Conservation (phyloP, 805 yeast species). For the Metschnikowia continentalis region DNA sequence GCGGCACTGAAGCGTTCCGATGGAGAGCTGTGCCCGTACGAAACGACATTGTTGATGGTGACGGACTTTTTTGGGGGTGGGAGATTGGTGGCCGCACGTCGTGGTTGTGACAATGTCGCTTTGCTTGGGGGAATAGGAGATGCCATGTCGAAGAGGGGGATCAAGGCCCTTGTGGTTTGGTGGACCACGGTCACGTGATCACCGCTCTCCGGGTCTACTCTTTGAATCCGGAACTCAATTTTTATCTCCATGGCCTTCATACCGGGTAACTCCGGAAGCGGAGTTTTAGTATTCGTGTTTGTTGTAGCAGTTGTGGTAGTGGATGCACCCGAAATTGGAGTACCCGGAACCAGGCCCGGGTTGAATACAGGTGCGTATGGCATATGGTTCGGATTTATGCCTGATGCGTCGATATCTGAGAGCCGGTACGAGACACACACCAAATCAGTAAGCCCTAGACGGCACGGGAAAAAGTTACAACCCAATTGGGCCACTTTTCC, state of each 20-base stretch:
- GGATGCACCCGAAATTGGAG: not conserved
- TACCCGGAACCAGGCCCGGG: not conserved
- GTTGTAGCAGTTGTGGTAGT: not conserved
- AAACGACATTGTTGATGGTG: slow-evolving; percentile 19
- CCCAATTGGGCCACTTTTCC: slow-evolving; percentile 19
- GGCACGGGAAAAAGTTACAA: slow-evolving; percentile 7
- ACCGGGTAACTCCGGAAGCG: slow-evolving; percentile 15
- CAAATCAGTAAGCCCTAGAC: slow-evolving; percentile 9
- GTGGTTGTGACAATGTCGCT: slow-evolving; percentile 3
- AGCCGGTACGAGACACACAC: slow-evolving; percentile 11
- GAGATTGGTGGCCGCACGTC: slow-evolving; percentile 3
- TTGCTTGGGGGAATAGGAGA: slow-evolving; percentile 32
- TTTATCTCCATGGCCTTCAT: slow-evolving; percentile 27
- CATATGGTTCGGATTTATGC: not conserved
- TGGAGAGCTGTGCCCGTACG: slow-evolving; percentile 3
- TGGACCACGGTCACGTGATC: slow-evolving; percentile 20
- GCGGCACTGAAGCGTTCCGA: not conserved
- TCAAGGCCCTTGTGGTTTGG: slow-evolving; percentile 35
- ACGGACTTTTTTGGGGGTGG: slow-evolving; percentile 17
- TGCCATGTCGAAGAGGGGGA: slow-evolving; percentile 35
- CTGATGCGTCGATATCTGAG: slow-evolving; percentile 22
- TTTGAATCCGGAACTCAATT: slow-evolving; percentile 25
- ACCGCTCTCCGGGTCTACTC: slow-evolving; percentile 5
- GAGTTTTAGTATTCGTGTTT: not conserved
- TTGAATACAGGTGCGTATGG: not conserved